Conservation (phyloP, 129 eudicot species). For the Pittosporum tobira region DNA sequence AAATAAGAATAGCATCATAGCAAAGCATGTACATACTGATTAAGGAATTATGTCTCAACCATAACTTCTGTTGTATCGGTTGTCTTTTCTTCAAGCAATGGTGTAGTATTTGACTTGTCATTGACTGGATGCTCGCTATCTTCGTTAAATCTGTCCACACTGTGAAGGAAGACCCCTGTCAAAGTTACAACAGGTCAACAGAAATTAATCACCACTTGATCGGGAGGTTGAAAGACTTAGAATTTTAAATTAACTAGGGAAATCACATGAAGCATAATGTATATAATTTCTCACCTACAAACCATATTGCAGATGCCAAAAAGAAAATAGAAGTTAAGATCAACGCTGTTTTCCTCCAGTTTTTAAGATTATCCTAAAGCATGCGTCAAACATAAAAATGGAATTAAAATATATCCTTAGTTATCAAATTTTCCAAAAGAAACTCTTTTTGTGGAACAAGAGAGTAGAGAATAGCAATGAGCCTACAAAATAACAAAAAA, state of each 20-base stretch:
- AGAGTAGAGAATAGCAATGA: not conserved
- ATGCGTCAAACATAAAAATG: not conserved
- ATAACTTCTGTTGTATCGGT: not conserved
- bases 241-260: not conserved
- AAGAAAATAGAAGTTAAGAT: constrained; percentile 58
- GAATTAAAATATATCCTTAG: too few relatives aligned
- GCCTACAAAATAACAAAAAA: not conserved
- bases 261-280: not conserved
- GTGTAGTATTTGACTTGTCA: not conserved
- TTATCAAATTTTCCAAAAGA: too few relatives aligned
- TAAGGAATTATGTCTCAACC: not conserved
- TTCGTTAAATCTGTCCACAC: not conserved
- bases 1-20: not conserved
- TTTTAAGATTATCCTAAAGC: constrained; percentile 54
- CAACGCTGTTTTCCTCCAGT: constrained; percentile 75
- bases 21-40: not conserved
- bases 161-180: not conserved
- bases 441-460: too few relatives aligned
- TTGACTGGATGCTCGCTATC: not conserved
- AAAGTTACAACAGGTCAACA: not conserved
- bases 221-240: not conserved
- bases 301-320: constrained; percentile 83
- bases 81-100: constrained; percentile 5
- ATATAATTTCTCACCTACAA: constrained; percentile 47
- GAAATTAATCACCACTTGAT: not conserved